phyloP scores from a whole-genome alignment of 2,329 filamentous ascomycete species.

The Calycina herbarum region DNA sequence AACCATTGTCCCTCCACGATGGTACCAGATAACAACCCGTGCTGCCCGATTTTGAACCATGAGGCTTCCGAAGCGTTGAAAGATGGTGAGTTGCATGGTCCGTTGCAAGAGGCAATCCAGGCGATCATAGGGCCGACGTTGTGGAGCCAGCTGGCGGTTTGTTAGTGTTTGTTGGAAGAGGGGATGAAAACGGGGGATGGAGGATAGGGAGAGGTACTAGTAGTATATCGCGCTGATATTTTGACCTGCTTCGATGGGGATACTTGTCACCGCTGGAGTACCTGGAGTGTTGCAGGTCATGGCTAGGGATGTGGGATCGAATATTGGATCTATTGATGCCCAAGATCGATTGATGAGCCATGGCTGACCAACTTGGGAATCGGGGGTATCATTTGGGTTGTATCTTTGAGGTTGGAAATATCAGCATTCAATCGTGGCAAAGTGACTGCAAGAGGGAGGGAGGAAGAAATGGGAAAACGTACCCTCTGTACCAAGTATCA shows the following conservation, averaged over 20 bases:
- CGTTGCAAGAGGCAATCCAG: slow-evolving; percentile 23
- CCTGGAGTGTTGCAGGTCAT: slow-evolving; percentile 23
- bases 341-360: slow-evolving; percentile 24
- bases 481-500: slow-evolving; percentile 23
- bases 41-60: slow-evolving; percentile 25
- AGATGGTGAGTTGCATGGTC: slow-evolving; percentile 15
- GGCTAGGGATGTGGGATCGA: slow-evolving; percentile 15
- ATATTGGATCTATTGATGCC: slow-evolving; percentile 24
- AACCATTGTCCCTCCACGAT: slow-evolving; percentile 22
- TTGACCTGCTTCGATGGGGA: slow-evolving; percentile 24
- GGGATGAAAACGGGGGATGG: not conserved
- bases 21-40: slow-evolving; percentile 16
- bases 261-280: slow-evolving; percentile 19
- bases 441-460: not conserved
- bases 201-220: slow-evolving; percentile 8
- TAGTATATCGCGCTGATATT: slow-evolving; percentile 26
- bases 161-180: not conserved
- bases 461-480: not conserved
- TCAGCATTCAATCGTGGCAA: not conserved
- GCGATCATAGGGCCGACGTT: slow-evolving; percentile 22
- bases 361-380: slow-evolving; percentile 17
- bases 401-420: slow-evolving; percentile 11
- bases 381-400: slow-evolving; percentile 13
- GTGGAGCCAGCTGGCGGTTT: slow-evolving; percentile 18
- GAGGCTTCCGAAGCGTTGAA: slow-evolving; percentile 17